Percentiles rank a stretch among this genome's conserved stretches.
Conservation (phyloP, 2,329 filamentous ascomycete genomes). For the Penicillium digitatum region DNA sequence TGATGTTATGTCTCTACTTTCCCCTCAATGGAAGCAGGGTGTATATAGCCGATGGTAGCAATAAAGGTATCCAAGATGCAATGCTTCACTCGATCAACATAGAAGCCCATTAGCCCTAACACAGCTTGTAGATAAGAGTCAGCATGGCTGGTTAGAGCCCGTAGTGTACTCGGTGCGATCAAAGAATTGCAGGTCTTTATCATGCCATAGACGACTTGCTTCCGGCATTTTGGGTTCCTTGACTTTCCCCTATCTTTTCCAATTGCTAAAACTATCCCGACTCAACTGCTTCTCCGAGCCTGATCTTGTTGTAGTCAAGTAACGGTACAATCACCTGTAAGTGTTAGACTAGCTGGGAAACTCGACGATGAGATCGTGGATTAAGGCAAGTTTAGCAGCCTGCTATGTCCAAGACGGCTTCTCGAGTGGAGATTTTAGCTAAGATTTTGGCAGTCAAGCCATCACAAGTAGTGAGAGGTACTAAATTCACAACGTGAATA, state of each 20-base stretch:
- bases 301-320: conserved; percentile 1
- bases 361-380: conserved; percentile 71
- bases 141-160: conserved; percentile 23
- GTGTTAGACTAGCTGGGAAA: conserved; percentile 80
- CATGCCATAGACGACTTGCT: conserved; percentile 22
- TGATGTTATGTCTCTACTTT: background rate
- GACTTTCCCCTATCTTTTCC: background rate
- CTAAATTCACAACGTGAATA: too few relatives aligned
- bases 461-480: background rate
- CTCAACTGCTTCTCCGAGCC: background rate
- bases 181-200: conserved; percentile 32
- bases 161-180: conserved; percentile 31
- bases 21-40: background rate
- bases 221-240: conserved; percentile 17
- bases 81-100: too few relatives aligned
- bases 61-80: background rate
- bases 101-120: conserved; percentile 49
- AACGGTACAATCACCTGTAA: conserved; percentile 27
- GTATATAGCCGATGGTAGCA: too few relatives aligned
- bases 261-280: conserved; percentile 9
- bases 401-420: conserved; percentile 14
- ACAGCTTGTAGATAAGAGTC: conserved; percentile 38
- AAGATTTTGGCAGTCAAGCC: background rate
- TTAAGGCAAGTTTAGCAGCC: conserved; percentile 45
- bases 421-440: conserved; percentile 50